These are phyloP conservation scores for Termitomyces sp. DNA, from an alignment of 768 basidiomycete genomes.

Conservation along the genomic window DNA sequence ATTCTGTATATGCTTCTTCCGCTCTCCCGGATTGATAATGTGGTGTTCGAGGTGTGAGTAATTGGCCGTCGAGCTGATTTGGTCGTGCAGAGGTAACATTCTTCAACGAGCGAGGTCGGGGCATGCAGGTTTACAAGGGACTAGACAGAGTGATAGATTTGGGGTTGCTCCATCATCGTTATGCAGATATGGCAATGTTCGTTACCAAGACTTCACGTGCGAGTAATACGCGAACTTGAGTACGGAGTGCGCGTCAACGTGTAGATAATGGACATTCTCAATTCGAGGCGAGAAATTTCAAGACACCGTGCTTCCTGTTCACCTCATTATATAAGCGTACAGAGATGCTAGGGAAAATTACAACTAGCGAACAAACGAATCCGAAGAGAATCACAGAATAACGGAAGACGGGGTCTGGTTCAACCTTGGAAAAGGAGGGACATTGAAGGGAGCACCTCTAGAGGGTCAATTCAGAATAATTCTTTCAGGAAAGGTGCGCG, in stretches of 20 bases:
- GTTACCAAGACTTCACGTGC: not conserved
- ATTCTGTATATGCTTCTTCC: slow-evolving; percentile 47
- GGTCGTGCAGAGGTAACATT: slow-evolving; percentile 28
- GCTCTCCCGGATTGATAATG: slow-evolving; percentile 55
- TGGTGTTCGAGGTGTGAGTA: slow-evolving; percentile 56
- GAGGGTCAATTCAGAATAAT: not conserved
- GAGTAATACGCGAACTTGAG: not conserved
- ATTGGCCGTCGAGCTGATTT: slow-evolving; percentile 27
- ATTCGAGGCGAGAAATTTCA: not conserved
- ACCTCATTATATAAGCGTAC: too few species aligned
- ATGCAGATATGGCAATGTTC: not conserved
- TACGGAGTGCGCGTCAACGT: not conserved
- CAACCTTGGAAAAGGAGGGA: not conserved
- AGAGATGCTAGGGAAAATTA: not conserved
- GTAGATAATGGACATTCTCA: not conserved
- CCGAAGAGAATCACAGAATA: not conserved
- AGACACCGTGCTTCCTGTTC: not conserved
- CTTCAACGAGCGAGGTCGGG: slow-evolving; percentile 33
- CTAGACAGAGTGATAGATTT: not conserved
- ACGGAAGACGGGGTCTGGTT: not conserved
- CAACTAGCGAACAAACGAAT: not conserved
- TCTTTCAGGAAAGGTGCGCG: not conserved
- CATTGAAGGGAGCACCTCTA: not conserved
- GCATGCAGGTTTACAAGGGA: slow-evolving; percentile 23
- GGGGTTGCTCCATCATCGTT: not conserved